Evolutionary conservation across 2,329 filamentous ascomycete genomes (phyloP).

Genomic region (Ophiostoma himal-ulmi): DNA sequence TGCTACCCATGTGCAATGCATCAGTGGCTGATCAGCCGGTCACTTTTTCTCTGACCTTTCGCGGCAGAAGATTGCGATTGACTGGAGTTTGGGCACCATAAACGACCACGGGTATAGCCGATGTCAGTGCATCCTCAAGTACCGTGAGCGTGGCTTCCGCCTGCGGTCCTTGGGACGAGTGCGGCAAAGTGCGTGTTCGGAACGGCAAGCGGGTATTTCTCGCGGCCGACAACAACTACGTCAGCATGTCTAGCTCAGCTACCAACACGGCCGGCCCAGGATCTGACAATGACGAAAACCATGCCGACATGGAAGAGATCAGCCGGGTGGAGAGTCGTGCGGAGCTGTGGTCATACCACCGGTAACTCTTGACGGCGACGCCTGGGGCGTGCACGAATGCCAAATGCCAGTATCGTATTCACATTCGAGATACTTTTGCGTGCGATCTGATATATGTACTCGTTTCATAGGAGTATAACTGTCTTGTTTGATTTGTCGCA

Average conservation of each 20-base stretch:
- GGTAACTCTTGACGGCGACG: neutral
- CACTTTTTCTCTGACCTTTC: slow-evolving; percentile 22
- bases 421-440: neutral
- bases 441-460: neutral
- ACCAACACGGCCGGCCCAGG: neutral
- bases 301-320: neutral
- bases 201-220: neutral
- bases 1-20: slow-evolving; percentile 24
- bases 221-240: neutral
- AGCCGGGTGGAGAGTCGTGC: neutral
- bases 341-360: neutral
- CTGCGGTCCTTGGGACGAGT: neutral
- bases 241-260: neutral
- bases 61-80: neutral
- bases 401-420: too few relatives aligned
- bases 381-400: neutral
- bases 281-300: neutral
- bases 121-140: slow-evolving; percentile 17
- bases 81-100: neutral
- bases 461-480: too few relatives aligned
- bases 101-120: neutral
- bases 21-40: slow-evolving; percentile 21
- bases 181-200: neutral
- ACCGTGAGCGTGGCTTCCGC: slow-evolving; percentile 20
- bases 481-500: neutral